Evolutionary conservation across 2,329 filamentous ascomycete genomes (phyloP).

Genomic region (Fusarium domesticum): DNA sequence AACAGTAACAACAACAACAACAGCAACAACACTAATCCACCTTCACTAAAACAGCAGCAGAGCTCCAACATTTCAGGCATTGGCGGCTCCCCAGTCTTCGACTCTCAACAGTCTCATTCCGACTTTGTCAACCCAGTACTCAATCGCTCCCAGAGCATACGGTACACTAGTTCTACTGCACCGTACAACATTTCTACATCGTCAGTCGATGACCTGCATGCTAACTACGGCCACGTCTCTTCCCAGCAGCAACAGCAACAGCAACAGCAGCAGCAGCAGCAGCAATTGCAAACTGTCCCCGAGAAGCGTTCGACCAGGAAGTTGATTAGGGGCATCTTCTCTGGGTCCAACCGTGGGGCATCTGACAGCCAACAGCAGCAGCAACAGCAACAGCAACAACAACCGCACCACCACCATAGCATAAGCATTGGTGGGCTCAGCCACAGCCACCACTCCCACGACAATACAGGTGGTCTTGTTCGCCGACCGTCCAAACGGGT

Average conservation of each 20-base stretch:
- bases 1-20: too few species aligned
- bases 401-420: conserved; percentile 28
- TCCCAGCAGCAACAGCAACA: conserved; percentile 30
- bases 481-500: conserved; percentile 58
- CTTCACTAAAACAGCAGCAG: conserved; percentile 32
- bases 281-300: conserved; percentile 28
- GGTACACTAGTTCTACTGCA: conserved; percentile 37
- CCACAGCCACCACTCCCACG: conserved; percentile 39
- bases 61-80: conserved; percentile 24
- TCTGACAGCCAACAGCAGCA: conserved; percentile 18
- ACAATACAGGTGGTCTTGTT: conserved; percentile 47
- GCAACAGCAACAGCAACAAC: neutral
- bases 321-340: conserved; percentile 54
- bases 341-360: conserved; percentile 37
- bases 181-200: conserved; percentile 37
- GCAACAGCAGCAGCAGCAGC: conserved; percentile 36
- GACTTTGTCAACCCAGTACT: conserved; percentile 46
- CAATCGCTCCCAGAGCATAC: conserved; percentile 52
- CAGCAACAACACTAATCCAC: conserved; percentile 25
- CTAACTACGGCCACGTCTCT: conserved; percentile 20
- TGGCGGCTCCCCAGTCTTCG: conserved; percentile 28
- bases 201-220: conserved; percentile 42
- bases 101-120: conserved; percentile 36
- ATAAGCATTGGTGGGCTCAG: conserved; percentile 21
- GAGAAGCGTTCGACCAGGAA: conserved; percentile 52